phyloP scores from a whole-genome alignment of 2,329 filamentous ascomycete genomes.

The Phialophora macrospora region DNA sequence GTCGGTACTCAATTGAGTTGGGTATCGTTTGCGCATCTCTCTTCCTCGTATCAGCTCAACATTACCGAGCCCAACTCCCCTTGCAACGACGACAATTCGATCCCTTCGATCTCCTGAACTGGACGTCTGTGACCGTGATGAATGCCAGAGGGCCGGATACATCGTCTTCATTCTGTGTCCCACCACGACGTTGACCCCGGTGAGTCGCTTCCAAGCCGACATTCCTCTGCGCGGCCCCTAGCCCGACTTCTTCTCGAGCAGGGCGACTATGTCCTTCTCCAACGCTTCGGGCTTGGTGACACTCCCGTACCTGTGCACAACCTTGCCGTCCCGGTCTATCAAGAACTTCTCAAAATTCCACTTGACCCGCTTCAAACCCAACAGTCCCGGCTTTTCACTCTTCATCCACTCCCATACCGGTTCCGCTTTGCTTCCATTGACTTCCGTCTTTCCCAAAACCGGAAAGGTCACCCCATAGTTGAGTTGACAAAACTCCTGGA shows the following conservation, averaged over 20 bases:
- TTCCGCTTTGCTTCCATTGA: conserved; percentile 82
- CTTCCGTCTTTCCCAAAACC: conserved; percentile 87
- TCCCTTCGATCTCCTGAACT: neutral
- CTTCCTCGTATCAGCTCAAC: neutral
- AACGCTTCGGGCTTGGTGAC: conserved; percentile 83
- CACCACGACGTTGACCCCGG: neutral
- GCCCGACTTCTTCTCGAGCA: conserved; percentile 61
- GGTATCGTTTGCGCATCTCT: neutral
- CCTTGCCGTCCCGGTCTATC: conserved; percentile 80
- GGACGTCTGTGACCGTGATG: neutral
- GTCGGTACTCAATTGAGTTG: neutral
- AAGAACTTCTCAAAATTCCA: conserved; percentile 99
- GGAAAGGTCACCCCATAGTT: conserved; percentile 96
- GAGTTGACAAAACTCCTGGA: conserved; percentile 82
- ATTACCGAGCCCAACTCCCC: neutral
- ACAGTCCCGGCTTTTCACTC: conserved; percentile 73
- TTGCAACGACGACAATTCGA: neutral
- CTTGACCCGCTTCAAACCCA: conserved; percentile 88
- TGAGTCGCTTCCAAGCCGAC: neutral
- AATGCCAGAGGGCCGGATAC: neutral
- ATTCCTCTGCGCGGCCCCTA: neutral
- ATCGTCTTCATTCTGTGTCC: neutral
- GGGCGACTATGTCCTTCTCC: conserved; percentile 75
- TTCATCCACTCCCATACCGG: conserved; percentile 80
- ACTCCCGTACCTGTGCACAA: conserved; percentile 85